phyloP scores from a whole-genome alignment of 495 filamentous ascomycete genomes.

The Lophiostoma macrostomum region DNA sequence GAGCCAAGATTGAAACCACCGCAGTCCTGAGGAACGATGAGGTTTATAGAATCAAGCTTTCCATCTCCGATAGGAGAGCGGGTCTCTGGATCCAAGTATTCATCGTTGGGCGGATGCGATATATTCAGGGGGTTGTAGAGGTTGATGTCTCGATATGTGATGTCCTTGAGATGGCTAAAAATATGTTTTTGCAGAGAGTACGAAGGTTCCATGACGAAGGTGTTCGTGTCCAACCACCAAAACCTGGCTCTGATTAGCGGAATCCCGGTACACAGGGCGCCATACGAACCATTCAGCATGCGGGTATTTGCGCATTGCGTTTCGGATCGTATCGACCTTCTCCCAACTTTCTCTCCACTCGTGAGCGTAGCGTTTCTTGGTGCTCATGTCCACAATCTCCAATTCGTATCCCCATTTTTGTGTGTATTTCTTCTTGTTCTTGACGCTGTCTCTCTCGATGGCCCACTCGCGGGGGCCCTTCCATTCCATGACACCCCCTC shows the following conservation, averaged over 20 bases:
- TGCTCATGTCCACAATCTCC: slow-evolving; percentile 96
- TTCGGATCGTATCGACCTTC: slow-evolving; percentile 92
- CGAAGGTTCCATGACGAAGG: slow-evolving; percentile 94
- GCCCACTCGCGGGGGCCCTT: slow-evolving; percentile 98
- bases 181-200: slow-evolving; percentile 88
- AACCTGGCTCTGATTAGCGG: slow-evolving; percentile 61
- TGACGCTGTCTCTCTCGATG: slow-evolving; percentile 91
- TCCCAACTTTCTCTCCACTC: slow-evolving; percentile 99
- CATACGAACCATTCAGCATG: slow-evolving; percentile 83
- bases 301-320: slow-evolving; percentile 88
- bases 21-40: slow-evolving; percentile 92
- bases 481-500: slow-evolving; percentile 98
- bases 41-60: slow-evolving; percentile 69
- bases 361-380: slow-evolving; percentile 96
- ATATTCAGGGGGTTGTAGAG: slow-evolving; percentile 94
- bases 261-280: background rate
- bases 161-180: slow-evolving; percentile 70
- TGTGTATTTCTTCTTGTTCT: slow-evolving; percentile 88
- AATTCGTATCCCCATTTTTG: slow-evolving; percentile 90
- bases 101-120: slow-evolving; percentile 68
- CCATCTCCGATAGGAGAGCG: slow-evolving; percentile 72
- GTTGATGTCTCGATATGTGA: slow-evolving; percentile 95
- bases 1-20: slow-evolving; percentile 94
- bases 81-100: slow-evolving; percentile 70
- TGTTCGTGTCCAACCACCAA: slow-evolving; percentile 98